Conservation (phyloP, 306 rosid species). For the Parietaria judaica region DNA sequence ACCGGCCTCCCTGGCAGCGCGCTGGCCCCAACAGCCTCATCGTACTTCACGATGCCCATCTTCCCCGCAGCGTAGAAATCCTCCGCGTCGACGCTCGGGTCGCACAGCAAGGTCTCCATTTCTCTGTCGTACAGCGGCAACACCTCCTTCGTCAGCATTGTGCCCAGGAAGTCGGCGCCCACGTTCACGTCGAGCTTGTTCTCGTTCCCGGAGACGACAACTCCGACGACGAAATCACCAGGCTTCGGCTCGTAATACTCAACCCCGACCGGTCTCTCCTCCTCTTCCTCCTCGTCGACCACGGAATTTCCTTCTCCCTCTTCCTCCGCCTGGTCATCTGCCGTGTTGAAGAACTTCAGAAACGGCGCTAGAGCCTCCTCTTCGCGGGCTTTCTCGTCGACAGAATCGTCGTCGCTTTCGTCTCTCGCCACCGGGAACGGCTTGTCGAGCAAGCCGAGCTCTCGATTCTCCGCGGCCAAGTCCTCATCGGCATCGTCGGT, state of each 20-base stretch:
- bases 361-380: slow-evolving; percentile 70
- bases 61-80: slow-evolving; percentile 58
- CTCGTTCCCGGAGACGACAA: slow-evolving; percentile 88
- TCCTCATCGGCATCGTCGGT: slow-evolving; percentile 31
- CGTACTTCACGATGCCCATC: slow-evolving; percentile 69
- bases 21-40: slow-evolving; percentile 45
- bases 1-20: slow-evolving; percentile 52
- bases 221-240: slow-evolving; percentile 86
- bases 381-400: slow-evolving; percentile 22
- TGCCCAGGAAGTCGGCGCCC: slow-evolving; percentile 84
- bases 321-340: slow-evolving; percentile 30
- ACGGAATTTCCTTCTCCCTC: slow-evolving; percentile 28
- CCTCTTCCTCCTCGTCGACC: slow-evolving; percentile 28
- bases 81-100: slow-evolving; percentile 41
- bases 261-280: slow-evolving; percentile 37
- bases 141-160: slow-evolving; percentile 96
- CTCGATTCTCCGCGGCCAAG: slow-evolving; percentile 39
- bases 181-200: slow-evolving; percentile 79
- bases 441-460: slow-evolving; percentile 60
- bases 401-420: slow-evolving; percentile 32
- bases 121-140: slow-evolving; percentile 85
- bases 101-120: slow-evolving; percentile 71
- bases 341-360: slow-evolving; percentile 65
- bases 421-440: slow-evolving; percentile 48
- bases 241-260: slow-evolving; percentile 93